A percentile compares a stretch with the other conserved stretches of the same genome.
Evolutionary conservation across 1,139 yeast genomes (phyloP).

Genomic region (Geotrichum klebahnii): DNA sequence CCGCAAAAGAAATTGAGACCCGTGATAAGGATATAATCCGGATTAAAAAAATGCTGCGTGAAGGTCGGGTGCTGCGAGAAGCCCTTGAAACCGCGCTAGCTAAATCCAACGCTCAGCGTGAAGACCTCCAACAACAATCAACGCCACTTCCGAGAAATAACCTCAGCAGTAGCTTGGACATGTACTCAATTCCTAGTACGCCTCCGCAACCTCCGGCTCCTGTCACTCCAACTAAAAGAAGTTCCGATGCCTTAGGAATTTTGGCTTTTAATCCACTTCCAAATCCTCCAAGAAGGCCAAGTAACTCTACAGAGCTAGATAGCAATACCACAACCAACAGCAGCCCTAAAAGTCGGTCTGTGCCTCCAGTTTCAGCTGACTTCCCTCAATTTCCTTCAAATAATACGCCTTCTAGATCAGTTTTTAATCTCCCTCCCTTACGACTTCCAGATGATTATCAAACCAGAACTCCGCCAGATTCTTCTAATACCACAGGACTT

Average conservation of each 20-base stretch:
- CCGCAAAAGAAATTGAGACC: conserved; percentile 42
- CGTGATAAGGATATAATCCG: conserved; percentile 43
- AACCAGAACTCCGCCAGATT: no score
- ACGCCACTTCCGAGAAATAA: no score
- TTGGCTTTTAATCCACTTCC: background rate
- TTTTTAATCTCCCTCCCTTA: conserved; percentile 4
- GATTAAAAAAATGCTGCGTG: conserved; percentile 25
- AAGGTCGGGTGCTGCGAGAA: conserved; percentile 12
- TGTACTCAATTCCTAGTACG: no score
- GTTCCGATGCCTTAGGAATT: background rate
- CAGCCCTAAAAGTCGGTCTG: background rate
- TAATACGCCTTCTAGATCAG: background rate
- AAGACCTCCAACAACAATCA: no score
- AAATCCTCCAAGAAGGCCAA: no score
- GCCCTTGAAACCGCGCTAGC: conserved; percentile 9
- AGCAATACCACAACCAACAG: no score
- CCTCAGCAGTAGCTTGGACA: no score
- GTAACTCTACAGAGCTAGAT: no score
- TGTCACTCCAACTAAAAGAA: no score
- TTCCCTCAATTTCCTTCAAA: background rate
- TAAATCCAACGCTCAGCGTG: no score
- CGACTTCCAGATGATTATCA: background rate
- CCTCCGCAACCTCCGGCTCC: no score
- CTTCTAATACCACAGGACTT: background rate
- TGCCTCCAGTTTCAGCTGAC: conserved; percentile 1